These are phyloP conservation scores for Cladosporium sp. DNA, from an alignment of 2,329 filamentous ascomycete species.

Conservation along the genomic window DNA sequence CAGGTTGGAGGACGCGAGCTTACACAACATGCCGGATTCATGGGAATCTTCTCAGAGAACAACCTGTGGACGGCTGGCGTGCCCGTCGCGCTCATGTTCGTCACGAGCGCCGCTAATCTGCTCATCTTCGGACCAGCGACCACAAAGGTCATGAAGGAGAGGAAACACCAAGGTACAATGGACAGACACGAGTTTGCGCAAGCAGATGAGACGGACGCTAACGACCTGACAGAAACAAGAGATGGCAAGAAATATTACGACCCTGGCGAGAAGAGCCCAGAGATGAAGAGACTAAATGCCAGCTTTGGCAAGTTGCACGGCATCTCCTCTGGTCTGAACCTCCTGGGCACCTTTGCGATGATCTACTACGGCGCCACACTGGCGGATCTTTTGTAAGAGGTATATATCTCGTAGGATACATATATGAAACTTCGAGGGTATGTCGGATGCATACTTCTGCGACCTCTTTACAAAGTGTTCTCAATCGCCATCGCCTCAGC, in stretches of 20 bases:
- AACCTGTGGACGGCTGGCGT: conserved; percentile 62
- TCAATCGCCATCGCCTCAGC: conserved; percentile 28
- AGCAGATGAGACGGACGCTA: neutral
- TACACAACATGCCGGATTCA: conserved; percentile 24
- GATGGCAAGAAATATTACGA: conserved; percentile 89
- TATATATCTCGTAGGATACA: conserved; percentile 6
- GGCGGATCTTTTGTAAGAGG: conserved; percentile 52
- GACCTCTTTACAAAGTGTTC: conserved; percentile 22
- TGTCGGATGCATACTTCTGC: neutral
- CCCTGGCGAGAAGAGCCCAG: conserved; percentile 69
- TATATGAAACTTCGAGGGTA: neutral
- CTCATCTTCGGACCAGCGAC: conserved; percentile 70
- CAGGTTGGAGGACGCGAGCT: conserved; percentile 21
- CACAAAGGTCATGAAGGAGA: conserved; percentile 66
- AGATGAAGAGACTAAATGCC: conserved; percentile 78
- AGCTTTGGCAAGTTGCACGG: conserved; percentile 77
- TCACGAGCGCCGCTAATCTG: conserved; percentile 68
- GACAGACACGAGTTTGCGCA: neutral
- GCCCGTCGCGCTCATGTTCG: conserved; percentile 66
- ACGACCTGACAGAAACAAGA: conserved; percentile 58
- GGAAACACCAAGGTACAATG: conserved; percentile 70
- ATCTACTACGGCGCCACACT: conserved; percentile 76
- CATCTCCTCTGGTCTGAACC: conserved; percentile 72
- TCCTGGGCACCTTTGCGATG: conserved; percentile 64
- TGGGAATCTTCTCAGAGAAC: conserved; percentile 50